Evolutionary conservation across 345 rosid species (phyloP), one percentile per base, ranked within the genome.

Genomic region (Hibiscus tridactylites): DNA sequence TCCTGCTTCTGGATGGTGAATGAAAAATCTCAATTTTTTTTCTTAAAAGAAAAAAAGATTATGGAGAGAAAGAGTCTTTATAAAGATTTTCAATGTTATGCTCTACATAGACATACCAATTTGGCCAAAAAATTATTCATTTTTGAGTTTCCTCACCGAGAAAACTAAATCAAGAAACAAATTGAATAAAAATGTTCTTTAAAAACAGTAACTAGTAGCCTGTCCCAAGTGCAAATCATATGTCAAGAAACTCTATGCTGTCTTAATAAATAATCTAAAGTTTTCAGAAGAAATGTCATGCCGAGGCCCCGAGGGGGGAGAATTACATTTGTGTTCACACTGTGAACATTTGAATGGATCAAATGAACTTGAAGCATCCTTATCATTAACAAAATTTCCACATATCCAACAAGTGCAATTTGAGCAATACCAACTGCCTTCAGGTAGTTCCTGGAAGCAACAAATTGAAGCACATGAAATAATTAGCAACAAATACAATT

Each of bases 391-490:
- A 81, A 91, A 85, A 80, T 84, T 82, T 67, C 86, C 85, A 72
- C 98, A 91, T 68, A 81, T 77, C 86, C 83, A 76, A 83, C 98
- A 94, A 58, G 90, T 90, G 85, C 98, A 94, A 73, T 85, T 90
- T 68, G 89, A 76, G 81, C 98, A 94, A 84, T 91, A 94, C 98
- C 98, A 94, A 80, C 81, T 84, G 76, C 93, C 95, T 64, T 92
- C 91, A 33, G 98, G 98, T 70, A 94, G 88, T 74, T 85, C 97
- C 98, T 94, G 85, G 26, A 47, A 47, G 31, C 33, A 65, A 64
- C 8, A 21, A 50, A 72, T 76, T 73, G 49, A 77, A 71, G 57
- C 17, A 73, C 16, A 24, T 9, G 52, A 62, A 64, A 76, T 2
- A 68, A 68, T 35, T 46, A 70, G 62, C 19, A 33, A 28, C 16